Conservation (phyloP, 441 rosid species). For the Mallotus repandus region DNA sequence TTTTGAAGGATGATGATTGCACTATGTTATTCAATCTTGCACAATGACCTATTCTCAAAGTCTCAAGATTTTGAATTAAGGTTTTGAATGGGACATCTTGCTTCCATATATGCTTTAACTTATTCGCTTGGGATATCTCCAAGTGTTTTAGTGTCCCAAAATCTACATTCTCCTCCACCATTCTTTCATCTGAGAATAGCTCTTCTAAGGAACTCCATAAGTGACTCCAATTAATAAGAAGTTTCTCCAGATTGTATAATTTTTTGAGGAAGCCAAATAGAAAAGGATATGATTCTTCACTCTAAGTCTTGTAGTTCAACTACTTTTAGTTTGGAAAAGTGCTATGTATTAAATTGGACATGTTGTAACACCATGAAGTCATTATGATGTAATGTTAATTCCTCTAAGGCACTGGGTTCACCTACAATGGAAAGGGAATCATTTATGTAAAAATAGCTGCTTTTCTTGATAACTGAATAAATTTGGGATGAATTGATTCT, state of each 20-base stretch:
- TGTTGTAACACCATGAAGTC: too few relatives aligned
- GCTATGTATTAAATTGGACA: too few relatives aligned
- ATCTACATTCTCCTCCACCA: too few relatives aligned
- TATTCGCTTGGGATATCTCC: neutral
- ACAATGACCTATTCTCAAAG: too few relatives aligned
- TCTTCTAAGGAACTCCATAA: neutral
- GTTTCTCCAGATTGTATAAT: too few relatives aligned
- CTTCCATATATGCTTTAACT: constrained; percentile 3
- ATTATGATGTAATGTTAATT: too few relatives aligned
- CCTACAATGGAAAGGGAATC: too few relatives aligned
- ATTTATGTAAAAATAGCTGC: too few relatives aligned
- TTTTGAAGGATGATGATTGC: neutral
- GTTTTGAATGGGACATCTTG: neutral
- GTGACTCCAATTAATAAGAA: too few relatives aligned
- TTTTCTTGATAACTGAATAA: too few relatives aligned
- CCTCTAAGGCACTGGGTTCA: too few relatives aligned
- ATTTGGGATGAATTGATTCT: too few relatives aligned
- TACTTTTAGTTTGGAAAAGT: neutral
- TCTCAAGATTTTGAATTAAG: neutral
- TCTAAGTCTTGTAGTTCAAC: neutral
- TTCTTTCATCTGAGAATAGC: neutral
- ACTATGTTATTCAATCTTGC: neutral
- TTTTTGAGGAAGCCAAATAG: neutral
- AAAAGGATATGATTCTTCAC: neutral
- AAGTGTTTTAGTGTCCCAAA: neutral